Evolutionary conservation across 1,284 basidiomycete species (phyloP).

Genomic region (Fomitopsis palustris): DNA sequence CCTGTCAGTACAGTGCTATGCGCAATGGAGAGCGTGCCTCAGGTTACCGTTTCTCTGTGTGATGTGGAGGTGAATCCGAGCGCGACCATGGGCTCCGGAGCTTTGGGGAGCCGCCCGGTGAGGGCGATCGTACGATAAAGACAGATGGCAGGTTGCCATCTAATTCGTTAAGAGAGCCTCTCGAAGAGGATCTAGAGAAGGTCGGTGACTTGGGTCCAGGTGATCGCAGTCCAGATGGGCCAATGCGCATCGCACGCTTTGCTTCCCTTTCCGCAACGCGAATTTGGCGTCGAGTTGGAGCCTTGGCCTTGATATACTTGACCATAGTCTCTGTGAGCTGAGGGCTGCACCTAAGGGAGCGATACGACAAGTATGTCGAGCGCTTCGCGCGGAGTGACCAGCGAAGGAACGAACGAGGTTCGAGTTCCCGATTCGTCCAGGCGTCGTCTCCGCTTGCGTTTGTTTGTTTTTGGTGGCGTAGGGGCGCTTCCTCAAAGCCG

Average conservation of each 20-base stretch:
- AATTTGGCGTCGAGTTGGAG: conserved; percentile 10
- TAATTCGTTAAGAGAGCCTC: neutral
- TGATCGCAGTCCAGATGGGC: neutral
- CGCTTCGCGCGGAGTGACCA: neutral
- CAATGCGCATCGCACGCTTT: neutral
- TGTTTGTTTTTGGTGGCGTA: neutral
- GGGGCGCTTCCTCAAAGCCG: neutral
- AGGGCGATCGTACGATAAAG: neutral
- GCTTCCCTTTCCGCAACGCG: conserved; percentile 1
- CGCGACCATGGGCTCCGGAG: neutral
- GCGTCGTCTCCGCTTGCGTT: neutral
- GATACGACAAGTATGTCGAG: neutral
- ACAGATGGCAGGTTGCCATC: neutral
- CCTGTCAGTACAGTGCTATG: no score
- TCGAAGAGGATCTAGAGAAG: neutral
- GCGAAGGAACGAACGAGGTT: neutral
- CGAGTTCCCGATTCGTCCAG: neutral
- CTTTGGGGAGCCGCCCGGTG: neutral
- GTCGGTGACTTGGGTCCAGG: neutral
- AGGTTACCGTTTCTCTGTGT: neutral
- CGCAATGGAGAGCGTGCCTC: no score
- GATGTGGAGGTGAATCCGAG: neutral
- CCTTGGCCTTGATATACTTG: conserved; percentile 12
- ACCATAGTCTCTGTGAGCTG: conserved; percentile 8
- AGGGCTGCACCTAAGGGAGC: neutral